Percentiles rank a stretch among this genome's conserved stretches.
These are phyloP conservation scores for Adansonia gregorii DNA, from an alignment of 441 rosid species.

Conservation along the genomic window DNA sequence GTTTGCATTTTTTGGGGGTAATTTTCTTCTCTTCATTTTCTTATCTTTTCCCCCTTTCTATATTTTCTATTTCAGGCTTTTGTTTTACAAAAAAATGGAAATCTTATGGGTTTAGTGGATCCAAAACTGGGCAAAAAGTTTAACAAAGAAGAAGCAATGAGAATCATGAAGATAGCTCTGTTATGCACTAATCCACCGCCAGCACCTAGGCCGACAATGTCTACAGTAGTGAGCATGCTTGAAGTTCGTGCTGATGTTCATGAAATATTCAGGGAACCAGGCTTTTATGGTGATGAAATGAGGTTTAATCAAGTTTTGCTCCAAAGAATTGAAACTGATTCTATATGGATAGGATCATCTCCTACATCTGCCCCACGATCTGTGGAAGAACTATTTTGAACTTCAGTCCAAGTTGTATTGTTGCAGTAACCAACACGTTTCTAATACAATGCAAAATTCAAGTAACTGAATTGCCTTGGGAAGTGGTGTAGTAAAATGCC, in stretches of 20 bases:
- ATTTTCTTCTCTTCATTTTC: background rate
- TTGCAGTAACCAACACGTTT: too few species aligned
- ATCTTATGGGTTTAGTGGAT: slow-evolving; percentile 56
- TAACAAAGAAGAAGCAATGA: slow-evolving; percentile 52
- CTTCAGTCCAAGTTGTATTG: too few species aligned
- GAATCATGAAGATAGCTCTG: slow-evolving; percentile 58
- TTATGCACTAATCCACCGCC: slow-evolving; percentile 54
- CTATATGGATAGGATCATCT: background rate
- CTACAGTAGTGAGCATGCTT: slow-evolving; percentile 67
- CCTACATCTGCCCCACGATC: background rate
- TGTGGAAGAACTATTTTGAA: background rate
- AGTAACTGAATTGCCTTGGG: too few species aligned
- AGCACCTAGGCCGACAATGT: slow-evolving; percentile 63
- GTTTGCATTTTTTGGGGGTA: too few species aligned
- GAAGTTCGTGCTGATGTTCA: slow-evolving; percentile 55
- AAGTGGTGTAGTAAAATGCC: too few species aligned
- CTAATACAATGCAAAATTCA: too few species aligned
- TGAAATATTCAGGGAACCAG: slow-evolving; percentile 32
- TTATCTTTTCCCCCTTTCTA: background rate
- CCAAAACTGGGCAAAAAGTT: slow-evolving; percentile 50
- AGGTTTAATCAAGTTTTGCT: slow-evolving; percentile 6
- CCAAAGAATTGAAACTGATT: background rate
- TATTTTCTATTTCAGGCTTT: slow-evolving; percentile 43
- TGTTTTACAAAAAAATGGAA: slow-evolving; percentile 52
- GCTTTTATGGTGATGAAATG: slow-evolving; percentile 17